A percentile compares a stretch with the other conserved stretches of the same genome.
These are phyloP conservation scores for Tillandsia leiboldiana DNA, from an alignment of 176 grass and related monocot genomes.

Conservation along the genomic window DNA sequence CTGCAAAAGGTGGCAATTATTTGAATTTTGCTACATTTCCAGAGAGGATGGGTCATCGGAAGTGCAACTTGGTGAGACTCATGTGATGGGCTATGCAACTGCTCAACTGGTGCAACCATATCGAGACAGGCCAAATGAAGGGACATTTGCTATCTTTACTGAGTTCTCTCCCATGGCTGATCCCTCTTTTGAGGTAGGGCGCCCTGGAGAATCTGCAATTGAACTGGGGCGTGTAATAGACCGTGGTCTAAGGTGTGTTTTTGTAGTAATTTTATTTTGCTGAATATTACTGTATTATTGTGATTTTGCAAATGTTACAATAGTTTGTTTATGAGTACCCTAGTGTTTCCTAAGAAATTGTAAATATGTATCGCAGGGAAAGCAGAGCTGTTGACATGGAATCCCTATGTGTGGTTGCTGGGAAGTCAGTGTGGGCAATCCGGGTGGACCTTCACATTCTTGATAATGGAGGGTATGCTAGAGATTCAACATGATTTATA, in stretches of 20 bases:
- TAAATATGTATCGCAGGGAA: conserved; percentile 43
- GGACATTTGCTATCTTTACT: conserved; percentile 70
- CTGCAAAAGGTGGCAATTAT: neutral
- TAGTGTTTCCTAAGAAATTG: neutral
- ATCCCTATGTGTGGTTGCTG: conserved; percentile 78
- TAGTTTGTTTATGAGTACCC: neutral
- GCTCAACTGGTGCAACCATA: conserved; percentile 77
- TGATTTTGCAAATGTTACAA: neutral
- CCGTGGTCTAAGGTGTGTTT: conserved; percentile 63
- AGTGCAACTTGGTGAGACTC: conserved; percentile 83
- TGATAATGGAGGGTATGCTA: conserved; percentile 91
- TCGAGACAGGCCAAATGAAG: conserved; percentile 85
- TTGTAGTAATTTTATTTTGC: neutral
- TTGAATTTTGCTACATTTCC: neutral
- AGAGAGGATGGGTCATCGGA: conserved; percentile 84
- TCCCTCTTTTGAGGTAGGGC: conserved; percentile 70
- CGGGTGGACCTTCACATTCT: conserved; percentile 92
- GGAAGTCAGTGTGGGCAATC: conserved; percentile 84
- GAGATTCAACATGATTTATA: neutral
- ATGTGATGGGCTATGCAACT: conserved; percentile 76
- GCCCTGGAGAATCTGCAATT: conserved; percentile 66
- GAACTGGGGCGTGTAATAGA: conserved; percentile 86
- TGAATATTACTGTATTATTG: neutral
- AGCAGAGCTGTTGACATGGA: conserved; percentile 95
- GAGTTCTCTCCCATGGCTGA: conserved; percentile 99